Conservation (phyloP, 2,329 filamentous ascomycete genomes). For the Trichoderma sp. region DNA sequence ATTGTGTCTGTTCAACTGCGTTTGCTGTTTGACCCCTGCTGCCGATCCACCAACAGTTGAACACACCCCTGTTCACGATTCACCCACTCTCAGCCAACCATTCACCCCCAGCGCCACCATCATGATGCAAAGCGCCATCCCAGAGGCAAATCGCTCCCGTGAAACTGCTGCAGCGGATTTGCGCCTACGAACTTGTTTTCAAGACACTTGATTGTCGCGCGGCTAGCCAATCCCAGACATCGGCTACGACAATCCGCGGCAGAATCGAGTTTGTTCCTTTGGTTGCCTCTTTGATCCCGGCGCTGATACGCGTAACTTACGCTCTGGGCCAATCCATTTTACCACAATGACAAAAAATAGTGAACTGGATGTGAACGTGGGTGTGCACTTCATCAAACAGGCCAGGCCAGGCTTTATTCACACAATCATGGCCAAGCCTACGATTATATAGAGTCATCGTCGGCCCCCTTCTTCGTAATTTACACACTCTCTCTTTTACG, state of each 20-base stretch:
- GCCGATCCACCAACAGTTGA: too few relatives aligned
- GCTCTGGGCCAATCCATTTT: neutral
- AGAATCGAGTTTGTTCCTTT: neutral
- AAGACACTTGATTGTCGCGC: neutral
- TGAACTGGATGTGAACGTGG: neutral
- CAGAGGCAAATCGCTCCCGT: neutral
- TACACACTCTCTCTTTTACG: neutral
- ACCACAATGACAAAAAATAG: neutral
- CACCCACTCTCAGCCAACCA: conserved; percentile 1
- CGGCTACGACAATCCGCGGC: conserved; percentile 1
- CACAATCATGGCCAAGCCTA: conserved; percentile 3
- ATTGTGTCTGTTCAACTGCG: neutral
- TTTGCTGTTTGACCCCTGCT: neutral
- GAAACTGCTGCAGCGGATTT: neutral
- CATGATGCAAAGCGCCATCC: conserved; percentile 15
- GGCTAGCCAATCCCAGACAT: conserved; percentile 12
- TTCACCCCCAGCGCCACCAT: neutral
- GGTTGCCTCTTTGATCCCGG: conserved; percentile 8
- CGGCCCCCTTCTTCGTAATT: neutral
- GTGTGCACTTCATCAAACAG: neutral
- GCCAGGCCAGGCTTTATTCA: neutral
- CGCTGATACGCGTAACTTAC: neutral
- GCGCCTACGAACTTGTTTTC: neutral
- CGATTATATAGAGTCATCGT: neutral
- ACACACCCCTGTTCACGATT: conserved; percentile 6